Percentiles rank a stretch among this genome's conserved stretches.
Conservation (phyloP, 148 eudicot species). For the Bassia scoparia region DNA sequence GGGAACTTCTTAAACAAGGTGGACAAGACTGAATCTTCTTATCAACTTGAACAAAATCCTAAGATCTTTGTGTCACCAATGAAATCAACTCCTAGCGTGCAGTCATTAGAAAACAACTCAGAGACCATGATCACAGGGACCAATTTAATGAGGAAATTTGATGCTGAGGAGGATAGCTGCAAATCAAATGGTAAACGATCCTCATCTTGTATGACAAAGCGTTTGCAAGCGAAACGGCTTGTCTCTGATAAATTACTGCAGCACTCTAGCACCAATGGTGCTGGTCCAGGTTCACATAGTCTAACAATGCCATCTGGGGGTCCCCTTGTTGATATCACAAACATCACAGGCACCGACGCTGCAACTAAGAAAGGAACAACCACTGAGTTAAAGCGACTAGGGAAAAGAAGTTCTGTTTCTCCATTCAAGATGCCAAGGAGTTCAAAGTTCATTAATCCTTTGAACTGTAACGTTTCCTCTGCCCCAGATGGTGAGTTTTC, state of each 20-base stretch:
- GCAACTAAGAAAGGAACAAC: conserved; percentile 30
- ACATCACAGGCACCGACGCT: conserved; percentile 26
- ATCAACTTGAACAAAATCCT: conserved; percentile 31
- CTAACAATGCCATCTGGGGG: conserved; percentile 33
- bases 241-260: conserved; percentile 9
- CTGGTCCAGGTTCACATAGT: conserved; percentile 27
- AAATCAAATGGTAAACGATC: conserved; percentile 27
- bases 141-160: conserved; percentile 60
- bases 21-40: conserved; percentile 26
- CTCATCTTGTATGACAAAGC: conserved; percentile 23
- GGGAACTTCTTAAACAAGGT: conserved; percentile 27
- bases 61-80: conserved; percentile 61
- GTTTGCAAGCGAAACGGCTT: conserved; percentile 23
- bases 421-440: conserved; percentile 86
- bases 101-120: conserved; percentile 25
- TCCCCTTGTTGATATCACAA: conserved; percentile 59
- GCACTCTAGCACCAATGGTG: conserved; percentile 23
- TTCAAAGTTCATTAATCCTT: conserved; percentile 63
- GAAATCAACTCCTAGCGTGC: conserved; percentile 39
- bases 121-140: conserved; percentile 39
- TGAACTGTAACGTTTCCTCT: conserved; percentile 31
- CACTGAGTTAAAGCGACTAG: conserved; percentile 41
- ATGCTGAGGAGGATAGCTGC: conserved; percentile 47
- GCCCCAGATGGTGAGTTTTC: conserved; percentile 46
- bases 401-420: conserved; percentile 46